A percentile compares a stretch with the other conserved stretches of the same genome.
phyloP scores from a whole-genome alignment of 768 basidiomycete species.

The Exsudoporus frostii region DNA sequence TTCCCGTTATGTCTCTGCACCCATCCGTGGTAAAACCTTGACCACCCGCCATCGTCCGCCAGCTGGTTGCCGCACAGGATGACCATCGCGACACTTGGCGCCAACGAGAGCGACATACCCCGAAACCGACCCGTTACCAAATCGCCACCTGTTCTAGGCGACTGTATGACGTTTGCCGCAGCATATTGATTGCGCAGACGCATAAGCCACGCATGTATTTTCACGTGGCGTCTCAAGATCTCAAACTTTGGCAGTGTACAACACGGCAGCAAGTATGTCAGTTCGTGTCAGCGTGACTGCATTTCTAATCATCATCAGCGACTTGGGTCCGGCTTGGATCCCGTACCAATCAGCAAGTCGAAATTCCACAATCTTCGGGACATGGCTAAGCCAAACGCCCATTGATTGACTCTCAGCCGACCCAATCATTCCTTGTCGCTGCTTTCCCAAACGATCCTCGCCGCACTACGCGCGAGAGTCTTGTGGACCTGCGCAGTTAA shows the following conservation, averaged over 20 bases:
- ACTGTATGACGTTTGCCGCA: background rate
- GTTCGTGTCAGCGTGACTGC: background rate
- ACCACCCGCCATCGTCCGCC: no score
- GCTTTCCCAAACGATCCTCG: background rate
- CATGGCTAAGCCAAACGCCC: background rate
- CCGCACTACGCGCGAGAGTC: background rate
- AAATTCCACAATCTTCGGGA: background rate
- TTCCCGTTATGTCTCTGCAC: slow-evolving; percentile 12
- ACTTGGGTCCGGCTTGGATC: background rate
- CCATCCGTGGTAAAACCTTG: background rate
- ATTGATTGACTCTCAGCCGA: background rate
- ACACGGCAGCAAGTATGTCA: background rate
- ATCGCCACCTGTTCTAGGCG: background rate
- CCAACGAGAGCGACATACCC: background rate
- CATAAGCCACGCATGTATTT: no score
- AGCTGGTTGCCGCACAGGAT: background rate
- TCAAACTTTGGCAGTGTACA: no score
- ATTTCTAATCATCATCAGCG: background rate
- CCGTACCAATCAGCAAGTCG: background rate
- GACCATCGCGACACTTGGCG: no score
- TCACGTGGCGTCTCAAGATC: no score
- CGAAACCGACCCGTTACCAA: slow-evolving; percentile 6
- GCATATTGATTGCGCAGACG: no score
- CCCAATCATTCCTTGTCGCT: background rate
- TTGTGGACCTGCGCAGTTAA: background rate